Conservation (phyloP, 2,329 filamentous ascomycete genomes). For the Aspergillus tamarii region DNA sequence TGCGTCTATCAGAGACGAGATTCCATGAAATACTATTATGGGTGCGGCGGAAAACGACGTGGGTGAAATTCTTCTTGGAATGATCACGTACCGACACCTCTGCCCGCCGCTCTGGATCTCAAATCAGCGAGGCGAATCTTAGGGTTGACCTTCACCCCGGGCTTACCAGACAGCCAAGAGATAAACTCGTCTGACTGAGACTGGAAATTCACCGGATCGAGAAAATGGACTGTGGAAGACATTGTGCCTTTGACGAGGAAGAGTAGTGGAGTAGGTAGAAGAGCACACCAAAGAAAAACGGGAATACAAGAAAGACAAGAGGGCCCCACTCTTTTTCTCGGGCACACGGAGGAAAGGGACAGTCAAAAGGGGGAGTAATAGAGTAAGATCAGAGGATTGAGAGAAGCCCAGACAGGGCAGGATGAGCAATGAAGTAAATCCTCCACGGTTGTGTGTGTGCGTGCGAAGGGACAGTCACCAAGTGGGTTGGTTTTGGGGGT, state of each 20-base stretch:
- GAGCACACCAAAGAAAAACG: slow-evolving; percentile 17
- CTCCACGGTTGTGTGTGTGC: neutral
- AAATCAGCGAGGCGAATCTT: slow-evolving; percentile 64
- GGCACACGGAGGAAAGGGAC: neutral
- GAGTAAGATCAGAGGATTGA: neutral
- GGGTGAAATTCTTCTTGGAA: slow-evolving; percentile 25
- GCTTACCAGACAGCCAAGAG: slow-evolving; percentile 57
- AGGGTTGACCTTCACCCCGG: slow-evolving; percentile 58
- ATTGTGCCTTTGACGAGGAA: slow-evolving; percentile 28
- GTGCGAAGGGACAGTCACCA: neutral
- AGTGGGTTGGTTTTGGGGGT: neutral
- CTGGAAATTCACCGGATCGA: slow-evolving; percentile 45
- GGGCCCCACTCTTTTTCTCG: slow-evolving; percentile 3
- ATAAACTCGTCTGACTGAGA: slow-evolving; percentile 56
- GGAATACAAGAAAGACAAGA: slow-evolving; percentile 6
- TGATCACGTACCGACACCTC: slow-evolving; percentile 63
- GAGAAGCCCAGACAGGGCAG: neutral
- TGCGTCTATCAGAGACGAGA: slow-evolving; percentile 26
- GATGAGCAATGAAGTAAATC: neutral
- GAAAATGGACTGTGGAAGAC: slow-evolving; percentile 40
- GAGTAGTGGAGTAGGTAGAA: slow-evolving; percentile 8
- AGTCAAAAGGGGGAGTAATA: slow-evolving; percentile 7
- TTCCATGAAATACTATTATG: slow-evolving; percentile 14
- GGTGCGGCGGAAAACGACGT: slow-evolving; percentile 15
- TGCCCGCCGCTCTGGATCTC: slow-evolving; percentile 58